Percentiles rank a stretch among this genome's conserved stretches.
These are phyloP conservation scores for Waltergamsia citrina DNA, from an alignment of 2,329 filamentous ascomycete genomes.

Conservation along the genomic window DNA sequence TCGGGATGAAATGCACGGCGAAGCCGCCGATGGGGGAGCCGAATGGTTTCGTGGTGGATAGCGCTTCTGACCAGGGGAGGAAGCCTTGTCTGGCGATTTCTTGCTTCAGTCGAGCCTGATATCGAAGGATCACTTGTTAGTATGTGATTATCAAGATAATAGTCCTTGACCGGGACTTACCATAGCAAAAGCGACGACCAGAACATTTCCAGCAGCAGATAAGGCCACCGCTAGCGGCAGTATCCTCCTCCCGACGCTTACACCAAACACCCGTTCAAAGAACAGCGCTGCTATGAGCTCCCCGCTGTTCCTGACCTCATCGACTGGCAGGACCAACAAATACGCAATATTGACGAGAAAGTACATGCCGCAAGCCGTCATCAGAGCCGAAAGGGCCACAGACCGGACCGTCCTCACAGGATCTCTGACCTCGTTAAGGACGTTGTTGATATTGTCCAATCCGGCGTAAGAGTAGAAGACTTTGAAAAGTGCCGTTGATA, in stretches of 20 bases:
- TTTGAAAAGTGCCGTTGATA: slow-evolving; percentile 60
- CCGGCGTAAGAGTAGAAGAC: slow-evolving; percentile 63
- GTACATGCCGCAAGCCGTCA: slow-evolving; percentile 54
- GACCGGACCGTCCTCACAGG: slow-evolving; percentile 56
- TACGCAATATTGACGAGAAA: slow-evolving; percentile 55
- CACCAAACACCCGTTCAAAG: slow-evolving; percentile 55
- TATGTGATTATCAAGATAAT: background rate
- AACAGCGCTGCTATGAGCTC: slow-evolving; percentile 61
- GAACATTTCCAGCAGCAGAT: slow-evolving; percentile 61
- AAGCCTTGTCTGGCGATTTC: slow-evolving; percentile 65
- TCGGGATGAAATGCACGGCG: slow-evolving; percentile 59
- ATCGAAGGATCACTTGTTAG: too few species aligned
- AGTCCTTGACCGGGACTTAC: too few species aligned
- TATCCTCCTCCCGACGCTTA: slow-evolving; percentile 43
- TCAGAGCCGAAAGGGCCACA: slow-evolving; percentile 48
- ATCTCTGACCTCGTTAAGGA: slow-evolving; percentile 61
- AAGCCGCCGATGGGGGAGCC: slow-evolving; percentile 58
- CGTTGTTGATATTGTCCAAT: slow-evolving; percentile 58
- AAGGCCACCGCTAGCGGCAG: slow-evolving; percentile 57
- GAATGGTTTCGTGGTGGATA: slow-evolving; percentile 59
- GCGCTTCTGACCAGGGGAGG: slow-evolving; percentile 48
- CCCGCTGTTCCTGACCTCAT: slow-evolving; percentile 56
- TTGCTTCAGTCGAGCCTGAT: slow-evolving; percentile 57
- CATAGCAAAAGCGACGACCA: slow-evolving; percentile 61
- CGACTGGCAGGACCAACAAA: slow-evolving; percentile 55